phyloP scores from a whole-genome alignment of 2,329 filamentous ascomycete genomes.

The Gliomastix tumulicola region DNA sequence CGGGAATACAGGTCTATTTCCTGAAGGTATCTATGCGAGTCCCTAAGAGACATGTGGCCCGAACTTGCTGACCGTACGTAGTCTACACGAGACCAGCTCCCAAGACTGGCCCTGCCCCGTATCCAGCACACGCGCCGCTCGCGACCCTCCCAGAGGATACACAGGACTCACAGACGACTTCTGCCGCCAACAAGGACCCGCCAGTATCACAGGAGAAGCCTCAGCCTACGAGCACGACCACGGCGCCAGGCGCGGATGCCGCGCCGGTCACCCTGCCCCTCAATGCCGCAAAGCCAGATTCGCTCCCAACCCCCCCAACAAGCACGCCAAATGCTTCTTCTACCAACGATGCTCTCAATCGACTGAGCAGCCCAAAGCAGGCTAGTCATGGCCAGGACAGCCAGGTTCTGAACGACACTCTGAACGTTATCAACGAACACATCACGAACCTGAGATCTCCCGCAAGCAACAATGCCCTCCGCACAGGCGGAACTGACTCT shows the following conservation, averaged over 20 bases:
- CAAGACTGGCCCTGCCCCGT: slow-evolving; percentile 23
- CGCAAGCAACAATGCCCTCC: slow-evolving; percentile 42
- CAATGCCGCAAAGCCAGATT: slow-evolving; percentile 29
- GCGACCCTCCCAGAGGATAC: slow-evolving; percentile 2
- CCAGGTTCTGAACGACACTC: slow-evolving; percentile 85
- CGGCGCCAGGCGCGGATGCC: slow-evolving; percentile 10
- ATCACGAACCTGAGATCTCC: slow-evolving; percentile 74
- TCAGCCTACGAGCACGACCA: too few relatives aligned
- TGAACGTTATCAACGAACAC: slow-evolving; percentile 95
- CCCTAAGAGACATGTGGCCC: too few relatives aligned
- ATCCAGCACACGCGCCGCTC: slow-evolving; percentile 1
- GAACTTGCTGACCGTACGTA: too few relatives aligned
- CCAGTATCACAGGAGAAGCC: too few relatives aligned
- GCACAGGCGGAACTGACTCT: slow-evolving; percentile 61
- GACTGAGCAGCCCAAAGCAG: slow-evolving; percentile 37
- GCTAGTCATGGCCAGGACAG: slow-evolving; percentile 54
- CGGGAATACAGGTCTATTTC: slow-evolving; percentile 71
- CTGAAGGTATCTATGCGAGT: slow-evolving; percentile 61
- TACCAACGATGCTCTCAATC: slow-evolving; percentile 4
- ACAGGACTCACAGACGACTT: background rate
- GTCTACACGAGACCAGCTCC: slow-evolving; percentile 57
- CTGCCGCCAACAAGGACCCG: background rate
- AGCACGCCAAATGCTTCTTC: background rate
- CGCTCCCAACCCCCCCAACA: slow-evolving; percentile 9
- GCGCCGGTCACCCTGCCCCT: slow-evolving; percentile 35